These are phyloP conservation scores for Anthracocystis walkeri DNA, from an alignment of 1,284 basidiomycete species.

Conservation along the genomic window DNA sequence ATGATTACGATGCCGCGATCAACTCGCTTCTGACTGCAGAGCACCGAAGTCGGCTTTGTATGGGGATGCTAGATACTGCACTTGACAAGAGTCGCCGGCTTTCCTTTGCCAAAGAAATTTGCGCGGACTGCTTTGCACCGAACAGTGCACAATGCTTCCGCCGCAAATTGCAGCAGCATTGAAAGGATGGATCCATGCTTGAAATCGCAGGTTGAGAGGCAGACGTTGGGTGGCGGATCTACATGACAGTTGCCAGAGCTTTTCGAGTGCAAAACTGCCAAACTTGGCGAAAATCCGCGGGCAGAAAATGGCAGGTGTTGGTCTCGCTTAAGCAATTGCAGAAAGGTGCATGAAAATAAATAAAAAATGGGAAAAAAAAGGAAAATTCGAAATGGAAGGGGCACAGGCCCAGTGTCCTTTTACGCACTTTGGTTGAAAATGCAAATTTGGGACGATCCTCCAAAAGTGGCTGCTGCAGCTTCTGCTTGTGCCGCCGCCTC, in stretches of 20 bases:
- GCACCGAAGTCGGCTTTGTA: too few relatives aligned
- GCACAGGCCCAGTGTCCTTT: neutral
- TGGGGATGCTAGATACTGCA: too few relatives aligned
- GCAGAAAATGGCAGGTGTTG: conserved; percentile 28
- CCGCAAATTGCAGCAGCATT: too few relatives aligned
- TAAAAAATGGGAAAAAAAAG: neutral
- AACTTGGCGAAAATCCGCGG: conserved; percentile 14
- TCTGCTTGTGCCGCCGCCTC: too few relatives aligned
- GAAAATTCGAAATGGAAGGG: neutral
- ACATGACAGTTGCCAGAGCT: neutral
- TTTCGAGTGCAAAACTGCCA: conserved; percentile 12
- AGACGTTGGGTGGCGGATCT: conserved; percentile 24
- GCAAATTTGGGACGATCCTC: conserved; percentile 7
- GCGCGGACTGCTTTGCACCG: neutral
- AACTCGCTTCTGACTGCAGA: too few relatives aligned
- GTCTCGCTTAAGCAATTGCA: conserved; percentile 18
- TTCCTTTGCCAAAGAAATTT: too few relatives aligned
- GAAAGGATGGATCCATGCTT: too few relatives aligned
- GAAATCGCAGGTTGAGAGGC: too few relatives aligned
- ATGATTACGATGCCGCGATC: too few relatives aligned
- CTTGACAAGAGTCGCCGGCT: too few relatives aligned
- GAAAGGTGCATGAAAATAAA: neutral
- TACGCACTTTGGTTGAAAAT: neutral
- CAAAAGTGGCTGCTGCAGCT: too few relatives aligned
- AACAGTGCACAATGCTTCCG: too few relatives aligned